These are phyloP conservation scores for Calonectria hawksworthii DNA, from an alignment of 2,329 filamentous ascomycete genomes.

Conservation along the genomic window DNA sequence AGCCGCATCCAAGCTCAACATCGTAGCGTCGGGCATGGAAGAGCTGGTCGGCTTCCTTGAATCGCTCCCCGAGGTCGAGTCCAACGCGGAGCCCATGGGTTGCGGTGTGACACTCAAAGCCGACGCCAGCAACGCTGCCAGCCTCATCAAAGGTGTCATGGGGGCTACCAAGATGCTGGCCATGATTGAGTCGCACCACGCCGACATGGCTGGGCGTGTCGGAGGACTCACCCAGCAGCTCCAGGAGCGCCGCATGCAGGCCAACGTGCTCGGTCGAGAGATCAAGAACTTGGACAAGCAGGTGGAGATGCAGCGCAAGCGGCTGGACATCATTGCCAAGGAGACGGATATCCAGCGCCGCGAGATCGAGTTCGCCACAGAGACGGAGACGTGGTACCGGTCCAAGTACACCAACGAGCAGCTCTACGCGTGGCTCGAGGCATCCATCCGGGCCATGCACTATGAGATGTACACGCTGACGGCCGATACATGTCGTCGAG, in stretches of 20 bases:
- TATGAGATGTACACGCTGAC: slow-evolving; percentile 14
- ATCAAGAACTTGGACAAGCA: slow-evolving; percentile 31
- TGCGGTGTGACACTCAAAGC: neutral
- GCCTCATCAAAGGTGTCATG: neutral
- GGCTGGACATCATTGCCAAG: neutral
- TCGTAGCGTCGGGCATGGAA: no score
- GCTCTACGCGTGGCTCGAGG: slow-evolving; percentile 22
- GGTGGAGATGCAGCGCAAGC: slow-evolving; percentile 8
- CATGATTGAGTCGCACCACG: neutral
- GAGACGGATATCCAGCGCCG: neutral
- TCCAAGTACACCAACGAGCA: slow-evolving; percentile 23
- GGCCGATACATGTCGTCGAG: neutral
- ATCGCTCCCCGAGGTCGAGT: neutral
- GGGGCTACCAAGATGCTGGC: neutral
- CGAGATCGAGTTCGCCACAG: neutral
- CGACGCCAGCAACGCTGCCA: neutral
- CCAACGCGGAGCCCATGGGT: neutral
- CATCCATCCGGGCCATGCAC: neutral
- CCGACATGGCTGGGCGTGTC: neutral
- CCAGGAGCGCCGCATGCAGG: slow-evolving; percentile 21
- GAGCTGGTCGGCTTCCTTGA: no score
- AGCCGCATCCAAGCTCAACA: no score
- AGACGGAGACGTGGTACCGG: slow-evolving; percentile 8
- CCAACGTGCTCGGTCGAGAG: slow-evolving; percentile 23
- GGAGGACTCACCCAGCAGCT: slow-evolving; percentile 3